These are phyloP conservation scores for Aspergillus carbonarius DNA, from an alignment of 2,329 filamentous ascomycete genomes.

Conservation along the genomic window DNA sequence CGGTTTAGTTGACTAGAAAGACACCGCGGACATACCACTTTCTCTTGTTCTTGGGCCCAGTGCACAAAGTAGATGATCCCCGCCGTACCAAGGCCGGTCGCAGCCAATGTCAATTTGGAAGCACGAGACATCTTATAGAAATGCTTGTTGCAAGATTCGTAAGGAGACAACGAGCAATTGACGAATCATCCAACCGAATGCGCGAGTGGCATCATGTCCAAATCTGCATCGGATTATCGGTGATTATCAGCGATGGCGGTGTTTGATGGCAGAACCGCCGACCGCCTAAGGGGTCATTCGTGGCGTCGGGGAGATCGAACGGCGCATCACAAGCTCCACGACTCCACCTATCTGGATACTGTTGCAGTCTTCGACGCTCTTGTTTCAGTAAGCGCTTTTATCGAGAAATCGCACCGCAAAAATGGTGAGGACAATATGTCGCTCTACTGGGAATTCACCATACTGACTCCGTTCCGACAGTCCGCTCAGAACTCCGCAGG, in stretches of 20 bases:
- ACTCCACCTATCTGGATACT: constrained; percentile 21
- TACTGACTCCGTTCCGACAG: constrained; percentile 49
- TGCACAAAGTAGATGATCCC: constrained; percentile 84
- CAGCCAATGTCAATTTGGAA: constrained; percentile 79
- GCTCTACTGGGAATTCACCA: constrained; percentile 1
- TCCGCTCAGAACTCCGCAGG: constrained; percentile 97
- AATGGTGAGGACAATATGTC: constrained; percentile 28
- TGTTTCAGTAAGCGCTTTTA: constrained; percentile 2
- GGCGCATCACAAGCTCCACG: constrained; percentile 30
- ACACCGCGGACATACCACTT: constrained; percentile 61
- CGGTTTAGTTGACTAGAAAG: not conserved
- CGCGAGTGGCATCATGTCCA: not conserved
- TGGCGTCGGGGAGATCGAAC: constrained; percentile 28
- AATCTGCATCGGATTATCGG: constrained; percentile 12
- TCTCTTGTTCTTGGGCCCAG: constrained; percentile 80
- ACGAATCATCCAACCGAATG: not conserved
- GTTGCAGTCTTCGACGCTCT: constrained; percentile 10
- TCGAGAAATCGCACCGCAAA: constrained; percentile 17
- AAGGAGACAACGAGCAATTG: not conserved
- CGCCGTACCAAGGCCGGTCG: constrained; percentile 72
- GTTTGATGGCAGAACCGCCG: constrained; percentile 31
- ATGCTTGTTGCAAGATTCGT: not conserved
- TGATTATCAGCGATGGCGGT: constrained; percentile 33
- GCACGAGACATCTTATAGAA: constrained; percentile 74
- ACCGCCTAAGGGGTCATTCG: constrained; percentile 36